Conservation (phyloP, 176 grass and related monocot genomes). For the Zoysia japonica region DNA sequence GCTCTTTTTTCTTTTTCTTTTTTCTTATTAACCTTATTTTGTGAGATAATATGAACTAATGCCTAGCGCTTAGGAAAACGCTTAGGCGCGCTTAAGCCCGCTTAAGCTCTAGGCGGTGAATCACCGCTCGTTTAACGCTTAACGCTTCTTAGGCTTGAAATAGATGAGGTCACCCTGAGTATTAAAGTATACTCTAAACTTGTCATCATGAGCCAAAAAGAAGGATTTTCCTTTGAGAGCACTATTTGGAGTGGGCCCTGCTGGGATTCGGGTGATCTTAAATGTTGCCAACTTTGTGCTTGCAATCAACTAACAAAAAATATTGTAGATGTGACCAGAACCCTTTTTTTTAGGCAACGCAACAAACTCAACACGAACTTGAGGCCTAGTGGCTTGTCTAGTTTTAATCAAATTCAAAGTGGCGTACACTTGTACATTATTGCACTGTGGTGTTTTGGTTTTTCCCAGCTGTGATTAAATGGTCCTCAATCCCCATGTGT, state of each 20-base stretch:
- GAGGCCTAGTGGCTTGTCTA: slow-evolving; percentile 42
- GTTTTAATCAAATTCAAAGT: slow-evolving; percentile 42
- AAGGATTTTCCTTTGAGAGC: slow-evolving; percentile 74
- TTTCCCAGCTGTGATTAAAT: slow-evolving; percentile 38
- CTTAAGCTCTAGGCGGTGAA: no score
- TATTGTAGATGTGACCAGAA: slow-evolving; percentile 48
- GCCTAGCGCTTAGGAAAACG: no score
- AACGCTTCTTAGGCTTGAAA: slow-evolving; percentile 37
- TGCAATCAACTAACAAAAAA: slow-evolving; percentile 63
- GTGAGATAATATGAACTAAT: no score
- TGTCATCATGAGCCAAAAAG: slow-evolving; percentile 74
- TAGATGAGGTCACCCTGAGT: slow-evolving; percentile 67
- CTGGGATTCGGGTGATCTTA: slow-evolving; percentile 85
- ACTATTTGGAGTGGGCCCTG: slow-evolving; percentile 68
- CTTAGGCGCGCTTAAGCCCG: no score
- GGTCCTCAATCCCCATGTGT: slow-evolving; percentile 19
- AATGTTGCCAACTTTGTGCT: slow-evolving; percentile 82
- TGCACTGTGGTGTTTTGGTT: slow-evolving; percentile 12
- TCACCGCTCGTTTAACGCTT: no score
- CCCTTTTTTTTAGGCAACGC: slow-evolving; percentile 40
- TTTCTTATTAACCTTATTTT: no score
- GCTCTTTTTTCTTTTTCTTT: no score
- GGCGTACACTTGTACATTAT: slow-evolving; percentile 38
- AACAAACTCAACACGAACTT: slow-evolving; percentile 40
- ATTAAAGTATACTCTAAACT: slow-evolving; percentile 58